A percentile compares a stretch with the other conserved stretches of the same genome.
Evolutionary conservation across 495 filamentous ascomycete species (phyloP).

Genomic region (Hypoxylon lienhwacheense): DNA sequence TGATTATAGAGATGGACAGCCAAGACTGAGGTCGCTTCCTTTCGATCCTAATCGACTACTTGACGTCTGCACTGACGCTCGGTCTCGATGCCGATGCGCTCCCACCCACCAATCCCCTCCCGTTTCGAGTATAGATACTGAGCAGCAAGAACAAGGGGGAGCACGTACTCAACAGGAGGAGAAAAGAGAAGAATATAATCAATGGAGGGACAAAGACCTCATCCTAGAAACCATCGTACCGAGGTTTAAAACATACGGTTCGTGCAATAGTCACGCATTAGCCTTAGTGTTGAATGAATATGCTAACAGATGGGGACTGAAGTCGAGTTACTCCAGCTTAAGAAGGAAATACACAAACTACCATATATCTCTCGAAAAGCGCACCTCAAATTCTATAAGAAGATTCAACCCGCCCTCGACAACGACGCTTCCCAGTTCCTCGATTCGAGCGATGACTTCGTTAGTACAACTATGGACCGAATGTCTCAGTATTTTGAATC

Average conservation of each 20-base stretch:
- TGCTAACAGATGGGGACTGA: conserved; percentile 4
- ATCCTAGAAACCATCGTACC: conserved; percentile 4
- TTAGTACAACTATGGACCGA: conserved; percentile 1
- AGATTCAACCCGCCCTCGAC: neutral
- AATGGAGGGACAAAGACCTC: conserved; percentile 15
- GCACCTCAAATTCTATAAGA: conserved; percentile 2
- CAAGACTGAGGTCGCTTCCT: neutral
- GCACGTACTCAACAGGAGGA: neutral
- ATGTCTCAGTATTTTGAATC: conserved; percentile 10
- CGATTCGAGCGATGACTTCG: conserved; percentile 5
- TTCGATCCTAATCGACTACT: conserved; percentile 11
- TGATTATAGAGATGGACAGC: neutral
- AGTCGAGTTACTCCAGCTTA: conserved; percentile 10
- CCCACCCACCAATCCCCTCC: neutral
- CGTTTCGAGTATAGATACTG: neutral
- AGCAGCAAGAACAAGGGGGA: neutral
- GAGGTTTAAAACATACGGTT: conserved; percentile 5
- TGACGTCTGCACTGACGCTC: neutral
- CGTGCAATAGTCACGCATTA: neutral
- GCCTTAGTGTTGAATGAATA: neutral
- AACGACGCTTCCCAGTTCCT: conserved; percentile 2
- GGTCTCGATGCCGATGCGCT: neutral
- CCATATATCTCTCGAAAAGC: conserved; percentile 7
- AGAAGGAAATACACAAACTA: conserved; percentile 7
- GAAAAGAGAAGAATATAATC: neutral